Percentiles rank a stretch among this genome's conserved stretches.
phyloP scores from a whole-genome alignment of 495 filamentous ascomycete genomes.

The Diplogelasinospora grovesii region DNA sequence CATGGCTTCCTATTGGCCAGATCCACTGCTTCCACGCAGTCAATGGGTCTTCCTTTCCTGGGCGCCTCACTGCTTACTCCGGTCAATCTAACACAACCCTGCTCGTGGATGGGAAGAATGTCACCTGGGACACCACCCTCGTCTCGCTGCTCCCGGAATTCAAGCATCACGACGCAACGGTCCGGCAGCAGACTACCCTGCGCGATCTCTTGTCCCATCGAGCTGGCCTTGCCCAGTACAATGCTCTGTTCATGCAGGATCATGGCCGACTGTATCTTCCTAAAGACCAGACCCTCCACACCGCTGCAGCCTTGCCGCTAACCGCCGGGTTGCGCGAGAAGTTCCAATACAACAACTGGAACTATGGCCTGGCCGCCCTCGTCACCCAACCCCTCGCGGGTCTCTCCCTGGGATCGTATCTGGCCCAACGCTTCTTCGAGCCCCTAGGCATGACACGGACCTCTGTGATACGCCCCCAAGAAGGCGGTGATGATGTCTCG shows the following conservation, averaged over 20 bases:
- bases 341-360: slow-evolving; percentile 1
- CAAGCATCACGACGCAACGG: neutral
- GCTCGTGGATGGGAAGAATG: neutral
- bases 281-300: neutral
- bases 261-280: neutral
- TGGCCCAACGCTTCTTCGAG: neutral
- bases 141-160: neutral
- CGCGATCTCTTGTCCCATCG: neutral
- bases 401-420: neutral
- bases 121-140: neutral
- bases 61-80: no score
- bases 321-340: neutral
- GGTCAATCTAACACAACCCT: no score
- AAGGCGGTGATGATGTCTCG: neutral
- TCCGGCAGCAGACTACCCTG: neutral
- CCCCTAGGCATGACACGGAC: neutral
- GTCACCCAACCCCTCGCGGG: neutral
- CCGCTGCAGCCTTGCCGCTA: neutral
- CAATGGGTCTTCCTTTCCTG: no score
- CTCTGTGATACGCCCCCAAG: neutral
- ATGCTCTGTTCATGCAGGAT: neutral
- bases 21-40: no score
- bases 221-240: neutral
- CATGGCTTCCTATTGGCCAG: no score
- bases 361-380: neutral